Conservation (phyloP, 768 basidiomycete species). For the Rhizopogon sp. region DNA sequence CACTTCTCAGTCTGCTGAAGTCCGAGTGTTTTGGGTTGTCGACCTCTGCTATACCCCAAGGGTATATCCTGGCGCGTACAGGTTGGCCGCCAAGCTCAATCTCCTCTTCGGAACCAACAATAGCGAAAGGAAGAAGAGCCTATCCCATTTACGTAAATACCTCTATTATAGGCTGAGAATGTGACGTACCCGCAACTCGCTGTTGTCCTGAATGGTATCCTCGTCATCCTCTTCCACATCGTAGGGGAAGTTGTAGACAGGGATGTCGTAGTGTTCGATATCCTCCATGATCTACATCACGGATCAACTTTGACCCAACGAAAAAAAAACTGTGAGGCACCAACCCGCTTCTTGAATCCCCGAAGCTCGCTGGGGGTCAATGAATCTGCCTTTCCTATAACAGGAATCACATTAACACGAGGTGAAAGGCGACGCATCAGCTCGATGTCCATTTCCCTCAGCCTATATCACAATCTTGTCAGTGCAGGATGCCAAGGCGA, state of each 20-base stretch:
- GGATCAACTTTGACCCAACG: conserved; percentile 1
- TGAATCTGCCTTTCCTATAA: conserved; percentile 94
- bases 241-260: conserved; percentile 99
- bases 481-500: neutral
- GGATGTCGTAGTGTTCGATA: conserved; percentile 97
- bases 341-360: conserved; percentile 91
- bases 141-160: conserved; percentile 23
- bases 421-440: conserved; percentile 97
- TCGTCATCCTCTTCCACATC: conserved; percentile 99
- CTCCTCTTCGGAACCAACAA: conserved; percentile 97
- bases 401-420: conserved; percentile 98
- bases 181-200: conserved; percentile 75
- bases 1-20: conserved; percentile 88
- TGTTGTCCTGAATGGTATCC: conserved; percentile 96
- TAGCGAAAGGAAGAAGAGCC: conserved; percentile 93
- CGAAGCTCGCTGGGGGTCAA: conserved; percentile 89
- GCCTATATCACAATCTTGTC: conserved; percentile 31
- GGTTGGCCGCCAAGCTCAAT: conserved; percentile 89
- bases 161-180: neutral
- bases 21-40: conserved; percentile 99
- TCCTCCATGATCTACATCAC: conserved; percentile 90
- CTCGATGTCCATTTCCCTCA: conserved; percentile 98
- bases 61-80: conserved; percentile 91
- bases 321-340: conserved; percentile 17
- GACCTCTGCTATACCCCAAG: conserved; percentile 98